phyloP scores from a whole-genome alignment of 768 basidiomycete species.

The Tephrocybe sp. region DNA sequence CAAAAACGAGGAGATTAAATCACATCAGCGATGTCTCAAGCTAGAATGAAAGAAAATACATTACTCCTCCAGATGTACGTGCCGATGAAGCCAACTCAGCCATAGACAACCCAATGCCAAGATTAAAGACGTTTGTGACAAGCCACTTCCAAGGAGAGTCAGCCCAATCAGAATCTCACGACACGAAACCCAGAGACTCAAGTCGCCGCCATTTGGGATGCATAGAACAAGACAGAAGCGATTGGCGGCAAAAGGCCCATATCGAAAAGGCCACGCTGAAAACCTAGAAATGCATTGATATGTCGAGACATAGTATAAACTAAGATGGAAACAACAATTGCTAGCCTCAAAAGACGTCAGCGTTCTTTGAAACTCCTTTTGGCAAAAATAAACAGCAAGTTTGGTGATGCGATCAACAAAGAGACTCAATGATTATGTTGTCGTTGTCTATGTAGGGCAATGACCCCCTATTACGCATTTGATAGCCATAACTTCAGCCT shows the following conservation, averaged over 20 bases:
- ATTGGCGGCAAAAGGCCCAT: conserved; percentile 67
- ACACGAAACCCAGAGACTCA: too few species aligned
- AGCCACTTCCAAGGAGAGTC: conserved; percentile 50
- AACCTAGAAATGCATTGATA: conserved; percentile 35
- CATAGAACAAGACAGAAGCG: conserved; percentile 52
- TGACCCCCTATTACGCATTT: too few species aligned
- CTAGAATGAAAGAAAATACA: background rate
- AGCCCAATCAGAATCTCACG: background rate
- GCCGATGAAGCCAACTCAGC: conserved; percentile 69
- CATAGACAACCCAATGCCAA: conserved; percentile 63
- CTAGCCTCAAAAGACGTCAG: conserved; percentile 48
- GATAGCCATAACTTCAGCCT: too few species aligned
- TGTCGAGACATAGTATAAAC: background rate
- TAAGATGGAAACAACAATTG: background rate
- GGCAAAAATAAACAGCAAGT: conserved; percentile 19
- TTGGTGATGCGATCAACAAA: too few species aligned
- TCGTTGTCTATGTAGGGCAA: too few species aligned
- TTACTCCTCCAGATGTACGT: conserved; percentile 70
- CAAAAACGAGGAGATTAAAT: background rate
- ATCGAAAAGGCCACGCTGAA: conserved; percentile 68
- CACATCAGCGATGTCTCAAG: conserved; percentile 1
- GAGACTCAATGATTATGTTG: too few species aligned
- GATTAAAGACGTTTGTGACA: conserved; percentile 59
- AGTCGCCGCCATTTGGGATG: conserved; percentile 74
- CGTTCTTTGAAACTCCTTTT: conserved; percentile 52